Percentiles rank a stretch among this genome's conserved stretches.
phyloP scores from a whole-genome alignment of 768 basidiomycete species.

The Trametes gibbosa region DNA sequence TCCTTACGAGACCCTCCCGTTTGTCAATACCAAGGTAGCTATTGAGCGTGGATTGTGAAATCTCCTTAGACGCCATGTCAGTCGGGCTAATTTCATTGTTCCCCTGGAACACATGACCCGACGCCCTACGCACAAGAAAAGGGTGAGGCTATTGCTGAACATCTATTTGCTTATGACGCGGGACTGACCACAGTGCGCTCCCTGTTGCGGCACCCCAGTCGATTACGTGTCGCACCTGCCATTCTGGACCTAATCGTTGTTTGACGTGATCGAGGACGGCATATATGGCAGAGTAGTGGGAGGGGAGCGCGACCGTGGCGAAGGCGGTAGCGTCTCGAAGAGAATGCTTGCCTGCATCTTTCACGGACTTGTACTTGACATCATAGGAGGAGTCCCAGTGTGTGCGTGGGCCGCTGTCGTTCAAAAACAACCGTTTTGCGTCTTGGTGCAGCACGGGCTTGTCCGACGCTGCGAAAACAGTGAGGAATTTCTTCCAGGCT shows the following conservation, averaged over 20 bases:
- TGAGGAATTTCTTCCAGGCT: background rate
- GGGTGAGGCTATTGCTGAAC: no score
- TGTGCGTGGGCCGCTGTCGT: conserved; percentile 28
- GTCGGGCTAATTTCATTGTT: conserved; percentile 5
- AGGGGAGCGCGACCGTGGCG: conserved; percentile 80
- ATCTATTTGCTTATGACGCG: background rate
- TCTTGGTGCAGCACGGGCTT: conserved; percentile 66
- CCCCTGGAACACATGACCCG: conserved; percentile 60
- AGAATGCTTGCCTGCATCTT: conserved; percentile 56
- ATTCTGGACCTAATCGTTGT: conserved; percentile 60
- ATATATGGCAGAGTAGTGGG: conserved; percentile 77
- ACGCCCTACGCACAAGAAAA: conserved; percentile 48
- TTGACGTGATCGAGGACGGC: conserved; percentile 71
- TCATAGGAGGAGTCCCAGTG: conserved; percentile 60
- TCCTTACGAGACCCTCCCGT: conserved; percentile 63
- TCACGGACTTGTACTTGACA: conserved; percentile 55
- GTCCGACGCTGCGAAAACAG: conserved; percentile 48
- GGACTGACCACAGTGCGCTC: conserved; percentile 72
- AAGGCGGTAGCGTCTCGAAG: conserved; percentile 81
- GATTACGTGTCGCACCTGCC: conserved; percentile 57
- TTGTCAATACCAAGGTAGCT: conserved; percentile 78
- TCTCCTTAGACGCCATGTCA: conserved; percentile 32
- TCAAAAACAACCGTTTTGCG: conserved; percentile 66
- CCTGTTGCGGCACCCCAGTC: conserved; percentile 88
- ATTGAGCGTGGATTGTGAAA: conserved; percentile 50